Percentiles rank a stretch among this genome's conserved stretches.
Evolutionary conservation across 139 green algal genomes (phyloP).

Genomic region (Chlamydomonas incerta): DNA sequence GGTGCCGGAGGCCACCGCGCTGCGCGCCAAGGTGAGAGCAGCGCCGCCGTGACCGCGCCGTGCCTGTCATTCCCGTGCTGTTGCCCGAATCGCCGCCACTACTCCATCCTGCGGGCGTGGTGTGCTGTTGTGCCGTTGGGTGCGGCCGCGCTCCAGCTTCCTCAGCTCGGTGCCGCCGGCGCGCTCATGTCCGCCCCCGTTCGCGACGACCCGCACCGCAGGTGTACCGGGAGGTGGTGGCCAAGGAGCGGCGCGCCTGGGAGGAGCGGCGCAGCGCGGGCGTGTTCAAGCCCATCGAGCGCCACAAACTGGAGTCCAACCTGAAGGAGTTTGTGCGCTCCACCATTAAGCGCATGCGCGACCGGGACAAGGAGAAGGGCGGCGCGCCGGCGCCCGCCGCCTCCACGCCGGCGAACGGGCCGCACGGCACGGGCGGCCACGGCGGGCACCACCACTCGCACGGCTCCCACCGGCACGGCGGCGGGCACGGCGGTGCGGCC

Average conservation of each 20-base stretch:
- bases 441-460: no score
- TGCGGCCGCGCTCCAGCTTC: no score
- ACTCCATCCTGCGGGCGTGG: no score
- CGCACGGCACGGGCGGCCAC: no score
- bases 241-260: constrained; percentile 76
- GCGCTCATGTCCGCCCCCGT: background rate
- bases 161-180: no score
- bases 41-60: no score
- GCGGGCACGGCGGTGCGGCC: no score
- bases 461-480: no score
- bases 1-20: constrained; percentile 11
- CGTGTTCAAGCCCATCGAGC: constrained; percentile 72
- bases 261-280: constrained; percentile 55
- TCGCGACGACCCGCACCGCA: background rate
- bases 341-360: constrained; percentile 58
- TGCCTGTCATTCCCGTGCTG: no score
- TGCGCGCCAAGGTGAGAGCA: constrained; percentile 39
- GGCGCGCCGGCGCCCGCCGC: background rate
- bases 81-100: no score
- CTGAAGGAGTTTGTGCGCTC: constrained; percentile 75
- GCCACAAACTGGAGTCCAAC: constrained; percentile 77
- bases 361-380: constrained; percentile 35
- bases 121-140: no score
- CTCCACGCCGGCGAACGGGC: no score
- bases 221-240: constrained; percentile 69